Percentiles rank a stretch among this genome's conserved stretches.
These are phyloP conservation scores for Phycomyces nitens DNA, from an alignment of 192 early-diverging fungal genomes.

Conservation along the genomic window DNA sequence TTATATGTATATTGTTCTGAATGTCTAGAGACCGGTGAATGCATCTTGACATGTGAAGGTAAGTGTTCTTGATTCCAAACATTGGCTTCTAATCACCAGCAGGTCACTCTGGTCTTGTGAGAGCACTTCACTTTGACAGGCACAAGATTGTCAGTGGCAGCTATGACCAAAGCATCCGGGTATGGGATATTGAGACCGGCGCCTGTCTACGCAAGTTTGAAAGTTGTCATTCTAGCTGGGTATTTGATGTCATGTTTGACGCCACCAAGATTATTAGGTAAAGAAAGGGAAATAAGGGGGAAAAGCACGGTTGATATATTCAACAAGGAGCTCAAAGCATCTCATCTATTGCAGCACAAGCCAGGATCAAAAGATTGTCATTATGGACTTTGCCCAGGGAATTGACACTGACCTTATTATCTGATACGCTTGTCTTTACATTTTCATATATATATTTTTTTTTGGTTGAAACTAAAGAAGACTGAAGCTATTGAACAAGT, in stretches of 20 bases:
- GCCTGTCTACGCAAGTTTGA: constrained; percentile 69
- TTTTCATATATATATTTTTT: no score
- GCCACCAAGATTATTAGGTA: constrained; percentile 76
- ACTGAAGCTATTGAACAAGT: no score
- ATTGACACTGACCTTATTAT: constrained; percentile 21
- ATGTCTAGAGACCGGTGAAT: constrained; percentile 48
- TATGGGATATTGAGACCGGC: constrained; percentile 88
- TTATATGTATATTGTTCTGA: background rate
- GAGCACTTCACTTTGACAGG: constrained; percentile 84
- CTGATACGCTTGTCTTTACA: no score
- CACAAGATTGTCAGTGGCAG: constrained; percentile 83
- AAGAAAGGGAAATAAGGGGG: constrained; percentile 29
- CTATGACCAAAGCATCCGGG: constrained; percentile 91
- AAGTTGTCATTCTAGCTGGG: constrained; percentile 85
- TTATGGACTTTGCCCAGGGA: constrained; percentile 44
- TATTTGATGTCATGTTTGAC: constrained; percentile 94
- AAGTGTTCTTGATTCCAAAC: no score
- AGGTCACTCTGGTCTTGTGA: constrained; percentile 71
- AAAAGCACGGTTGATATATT: no score
- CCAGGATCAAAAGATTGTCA: constrained; percentile 41
- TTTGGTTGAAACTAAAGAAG: no score
- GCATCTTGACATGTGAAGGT: constrained; percentile 54
- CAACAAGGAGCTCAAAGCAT: no score
- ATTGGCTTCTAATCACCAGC: no score
- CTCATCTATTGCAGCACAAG: constrained; percentile 36